phyloP scores from a whole-genome alignment of 257 asterid species.

The Eucommia ulmoides region DNA sequence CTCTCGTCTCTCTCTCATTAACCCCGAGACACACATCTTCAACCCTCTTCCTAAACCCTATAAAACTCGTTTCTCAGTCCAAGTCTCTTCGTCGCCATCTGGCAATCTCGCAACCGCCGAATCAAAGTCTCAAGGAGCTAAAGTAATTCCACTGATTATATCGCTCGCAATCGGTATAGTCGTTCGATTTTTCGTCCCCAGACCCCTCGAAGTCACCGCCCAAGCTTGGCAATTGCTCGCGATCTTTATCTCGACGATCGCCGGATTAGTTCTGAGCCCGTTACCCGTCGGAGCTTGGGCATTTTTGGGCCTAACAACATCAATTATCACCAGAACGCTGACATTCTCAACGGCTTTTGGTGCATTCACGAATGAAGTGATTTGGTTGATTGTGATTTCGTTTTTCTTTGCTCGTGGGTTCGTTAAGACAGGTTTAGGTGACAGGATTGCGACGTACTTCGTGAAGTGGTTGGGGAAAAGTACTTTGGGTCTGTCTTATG shows the following conservation, averaged over 20 bases:
- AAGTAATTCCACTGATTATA: slow-evolving; percentile 43
- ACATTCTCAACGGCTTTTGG: slow-evolving; percentile 58
- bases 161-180: slow-evolving; percentile 57
- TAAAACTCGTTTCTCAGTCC: slow-evolving; percentile 6
- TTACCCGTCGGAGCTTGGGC: slow-evolving; percentile 98
- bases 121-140: slow-evolving; percentile 49
- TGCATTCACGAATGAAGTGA: slow-evolving; percentile 88
- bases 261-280: slow-evolving; percentile 79
- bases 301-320: slow-evolving; percentile 62
- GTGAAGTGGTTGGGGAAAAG: slow-evolving; percentile 91
- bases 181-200: slow-evolving; percentile 61
- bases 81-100: neutral
- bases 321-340: slow-evolving; percentile 56
- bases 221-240: slow-evolving; percentile 89
- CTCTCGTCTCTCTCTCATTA: slow-evolving; percentile 9
- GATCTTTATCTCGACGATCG: slow-evolving; percentile 74
- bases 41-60: slow-evolving; percentile 7
- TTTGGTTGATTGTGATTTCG: slow-evolving; percentile 83
- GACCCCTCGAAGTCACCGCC: slow-evolving; percentile 58
- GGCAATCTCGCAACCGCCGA: slow-evolving; percentile 6
- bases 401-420: slow-evolving; percentile 91
- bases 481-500: slow-evolving; percentile 85
- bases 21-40: slow-evolving; percentile 10
- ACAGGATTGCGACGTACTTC: slow-evolving; percentile 76
- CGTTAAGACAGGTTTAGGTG: slow-evolving; percentile 89